Percentiles rank a stretch among this genome's conserved stretches.
Conservation (phyloP, 768 basidiomycete genomes). For the Hygrophorus russula region DNA sequence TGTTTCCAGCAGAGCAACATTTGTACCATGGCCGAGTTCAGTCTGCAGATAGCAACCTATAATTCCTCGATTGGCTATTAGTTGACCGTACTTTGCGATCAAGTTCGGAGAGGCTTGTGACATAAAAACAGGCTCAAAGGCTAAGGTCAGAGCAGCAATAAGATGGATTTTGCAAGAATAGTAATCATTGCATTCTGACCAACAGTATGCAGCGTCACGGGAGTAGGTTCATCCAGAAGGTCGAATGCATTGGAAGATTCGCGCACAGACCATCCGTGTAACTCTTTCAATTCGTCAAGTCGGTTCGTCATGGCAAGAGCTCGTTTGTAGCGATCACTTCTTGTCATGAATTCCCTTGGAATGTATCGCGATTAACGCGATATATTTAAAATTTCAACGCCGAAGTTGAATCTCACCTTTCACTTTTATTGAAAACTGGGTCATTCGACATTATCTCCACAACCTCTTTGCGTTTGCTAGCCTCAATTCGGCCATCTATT, state of each 20-base stretch:
- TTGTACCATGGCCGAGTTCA: conserved; percentile 70
- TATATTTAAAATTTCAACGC: background rate
- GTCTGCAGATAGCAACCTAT: conserved; percentile 70
- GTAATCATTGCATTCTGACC: conserved; percentile 18
- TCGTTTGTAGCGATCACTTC: conserved; percentile 45
- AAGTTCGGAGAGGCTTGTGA: conserved; percentile 49
- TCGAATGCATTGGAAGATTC: conserved; percentile 35
- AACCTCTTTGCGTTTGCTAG: conserved; percentile 36
- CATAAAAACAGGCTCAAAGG: conserved; percentile 59
- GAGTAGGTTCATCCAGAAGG: conserved; percentile 40
- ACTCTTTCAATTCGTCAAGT: conserved; percentile 45
- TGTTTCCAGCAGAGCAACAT: conserved; percentile 59
- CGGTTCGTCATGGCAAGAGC: conserved; percentile 44
- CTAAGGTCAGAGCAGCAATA: conserved; percentile 13
- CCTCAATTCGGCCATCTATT: conserved; percentile 37
- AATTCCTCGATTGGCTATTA: conserved; percentile 45
- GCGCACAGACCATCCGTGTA: conserved; percentile 39
- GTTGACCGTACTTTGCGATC: conserved; percentile 36
- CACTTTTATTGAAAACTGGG: conserved; percentile 46
- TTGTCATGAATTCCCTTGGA: conserved; percentile 42
- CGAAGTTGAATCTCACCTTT: conserved; percentile 25
- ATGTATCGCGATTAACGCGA: background rate
- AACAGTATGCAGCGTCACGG: conserved; percentile 28
- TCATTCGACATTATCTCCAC: conserved; percentile 39
- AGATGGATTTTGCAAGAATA: conserved; percentile 9